Base-by-base conservation (phyloP, 192 early-diverging fungal genomes). In the Gryganskiella cystojenkinii region DNA sequence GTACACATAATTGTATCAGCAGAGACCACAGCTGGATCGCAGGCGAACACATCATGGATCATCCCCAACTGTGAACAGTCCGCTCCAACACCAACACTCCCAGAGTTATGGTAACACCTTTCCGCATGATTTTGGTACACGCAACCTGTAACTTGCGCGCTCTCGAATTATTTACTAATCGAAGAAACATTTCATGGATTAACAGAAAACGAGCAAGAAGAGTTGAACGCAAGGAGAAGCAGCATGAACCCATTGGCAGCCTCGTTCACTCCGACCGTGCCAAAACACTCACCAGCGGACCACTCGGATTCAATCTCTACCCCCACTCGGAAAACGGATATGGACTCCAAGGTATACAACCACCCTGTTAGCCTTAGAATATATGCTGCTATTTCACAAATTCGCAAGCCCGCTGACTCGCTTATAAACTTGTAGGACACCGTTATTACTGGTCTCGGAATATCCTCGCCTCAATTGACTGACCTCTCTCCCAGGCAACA, bases 201-300 rank as follows among this genome's bases (percentile, higher is more conserved):
- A 22, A 25, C 42, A 60, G 27, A 43, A 27, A 42, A 46, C 57
- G 35, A 27, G 15, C 1, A 31, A 9, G 24, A 14, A 17, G 14
- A 14, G 22, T 14, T 34, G 8, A 24, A 33, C n/a, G 43, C 27
- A 13, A 40, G 65, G 20, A 67, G 46, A 31, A 67, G 65, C 44
- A 67, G 65, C 55, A 67, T 67, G 65, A 67, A 67, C 19, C 65
- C 65, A 6, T n/a, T 56, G 11, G 65, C 65, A 6, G 30, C 65
- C 11, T 49, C 65, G 7, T 66, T 66, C n/a, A 66, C 64, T 3
- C 65, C 65, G 31, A 56, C 64, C 4, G 27, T 58, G 17, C 44
- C 45, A n/a, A 56, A 57, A 24, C n/a, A 33, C 11, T 42, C 52
- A 3, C 25, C 34, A 40, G 14, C 35, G 15, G 37, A 54, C 13